phyloP scores from a whole-genome alignment of 371 early-diverging fungal genomes.

The Fennellomyces sp. region DNA sequence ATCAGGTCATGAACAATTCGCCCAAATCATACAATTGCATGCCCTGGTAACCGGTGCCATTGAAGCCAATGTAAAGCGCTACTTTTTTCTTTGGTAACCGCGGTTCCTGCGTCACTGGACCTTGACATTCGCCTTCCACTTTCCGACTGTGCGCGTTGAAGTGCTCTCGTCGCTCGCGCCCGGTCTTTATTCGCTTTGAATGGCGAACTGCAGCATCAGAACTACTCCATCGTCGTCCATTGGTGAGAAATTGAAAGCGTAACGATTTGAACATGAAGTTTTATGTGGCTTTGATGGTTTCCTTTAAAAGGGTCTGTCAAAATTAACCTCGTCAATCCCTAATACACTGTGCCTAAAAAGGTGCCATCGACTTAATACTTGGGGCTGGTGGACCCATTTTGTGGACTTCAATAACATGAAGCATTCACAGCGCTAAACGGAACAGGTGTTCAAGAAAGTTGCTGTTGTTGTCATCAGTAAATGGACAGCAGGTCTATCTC shows the following conservation, averaged over 20 bases:
- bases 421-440: too few species aligned
- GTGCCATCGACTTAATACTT: too few species aligned
- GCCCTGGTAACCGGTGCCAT: slow-evolving; percentile 95
- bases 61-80: slow-evolving; percentile 88
- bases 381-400: too few species aligned
- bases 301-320: too few species aligned
- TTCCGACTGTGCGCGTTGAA: not conserved
- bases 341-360: too few species aligned
- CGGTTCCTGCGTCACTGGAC: not conserved
- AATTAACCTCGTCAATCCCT: too few species aligned
- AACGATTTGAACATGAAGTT: not conserved
- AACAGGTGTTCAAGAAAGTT: too few species aligned
- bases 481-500: too few species aligned
- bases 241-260: not conserved
- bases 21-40: slow-evolving; percentile 82
- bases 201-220: not conserved
- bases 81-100: slow-evolving; percentile 87
- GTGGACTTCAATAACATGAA: too few species aligned
- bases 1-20: not conserved
- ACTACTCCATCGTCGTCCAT: not conserved
- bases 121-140: not conserved
- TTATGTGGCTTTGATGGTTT: too few species aligned
- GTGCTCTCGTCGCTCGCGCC: not conserved
- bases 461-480: too few species aligned
- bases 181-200: not conserved